Percentiles rank a stretch among this genome's conserved stretches.
phyloP scores from a whole-genome alignment of 208 protist species.

The Phytomonas sp. region DNA sequence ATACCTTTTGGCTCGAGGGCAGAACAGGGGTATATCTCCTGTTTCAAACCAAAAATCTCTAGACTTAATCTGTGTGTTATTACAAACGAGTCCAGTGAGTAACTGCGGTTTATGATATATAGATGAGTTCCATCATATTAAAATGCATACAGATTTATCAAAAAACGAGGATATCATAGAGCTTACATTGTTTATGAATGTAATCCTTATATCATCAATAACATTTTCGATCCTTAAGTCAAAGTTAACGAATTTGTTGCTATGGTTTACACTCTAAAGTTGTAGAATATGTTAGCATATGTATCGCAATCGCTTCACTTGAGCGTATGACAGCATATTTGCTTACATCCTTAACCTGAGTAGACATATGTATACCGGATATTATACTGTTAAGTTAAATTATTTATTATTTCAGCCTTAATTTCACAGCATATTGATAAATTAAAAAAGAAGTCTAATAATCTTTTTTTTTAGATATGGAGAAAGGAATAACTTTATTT shows the following conservation, averaged over 20 bases:
- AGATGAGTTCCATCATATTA: neutral
- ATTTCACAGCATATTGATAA: neutral
- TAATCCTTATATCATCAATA: neutral
- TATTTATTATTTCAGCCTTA: neutral
- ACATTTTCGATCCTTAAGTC: neutral
- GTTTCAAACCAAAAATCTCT: neutral
- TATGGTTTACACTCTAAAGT: neutral
- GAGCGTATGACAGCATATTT: neutral
- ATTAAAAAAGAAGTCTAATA: neutral
- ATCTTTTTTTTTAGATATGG: neutral
- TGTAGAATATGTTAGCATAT: neutral
- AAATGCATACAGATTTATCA: neutral
- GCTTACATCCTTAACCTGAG: neutral
- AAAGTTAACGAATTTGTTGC: neutral
- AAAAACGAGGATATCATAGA: neutral
- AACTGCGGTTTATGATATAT: neutral
- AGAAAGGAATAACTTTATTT: neutral
- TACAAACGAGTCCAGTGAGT: neutral
- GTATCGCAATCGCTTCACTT: neutral
- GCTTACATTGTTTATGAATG: neutral
- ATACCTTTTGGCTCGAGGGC: neutral
- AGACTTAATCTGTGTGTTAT: neutral
- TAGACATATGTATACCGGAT: neutral
- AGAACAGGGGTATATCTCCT: neutral
- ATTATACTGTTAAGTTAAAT: neutral